Evolutionary conservation across 108 stramenopile species (phyloP), one percentile per base, ranked within the genome.

Genomic region (Thalassiosira profunda): DNA sequence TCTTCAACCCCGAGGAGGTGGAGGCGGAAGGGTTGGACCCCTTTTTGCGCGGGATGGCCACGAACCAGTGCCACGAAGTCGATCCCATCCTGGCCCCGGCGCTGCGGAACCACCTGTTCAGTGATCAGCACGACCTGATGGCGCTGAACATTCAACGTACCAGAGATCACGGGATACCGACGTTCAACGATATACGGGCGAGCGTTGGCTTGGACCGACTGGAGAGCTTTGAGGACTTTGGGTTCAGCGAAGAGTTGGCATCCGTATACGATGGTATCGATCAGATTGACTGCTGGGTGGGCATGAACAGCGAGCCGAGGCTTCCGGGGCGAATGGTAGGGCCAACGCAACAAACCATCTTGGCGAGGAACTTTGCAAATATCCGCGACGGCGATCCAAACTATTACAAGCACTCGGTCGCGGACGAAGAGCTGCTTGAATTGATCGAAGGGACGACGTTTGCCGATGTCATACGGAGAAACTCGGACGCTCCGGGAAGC

Each of bases 141-240:
- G 15, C 64, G 11, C 7, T 74, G 3, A 67, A 74, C 31, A 66
- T 74, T 30, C 26, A 66, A 25, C 17, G 72, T 12, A 65, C 57
- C 31, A 37, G 72, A 42, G 72, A 74, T 74, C 64, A 74, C 35
- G 72, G 72, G 2, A 67, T 74, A 49, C 72, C 72, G 20, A 41
- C 65, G 15, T 74, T 71, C 51, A 71, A 71, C 25, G 38, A 58
- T 4, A 71, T 71, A 35, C 35, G 70, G 24, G 70, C 25, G 54
- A 61, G 58, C 36, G 51, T 71, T 42, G 70, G 70, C 5, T 61
- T 59, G 24, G 29, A 58, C 5, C 60, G 44, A 61, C 49, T 71
- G 14, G 59, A 30, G 7, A 70, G 20, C 31, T 71, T 71, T 41
- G 59, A 61, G 23, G 70, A 71, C 48, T 71, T 71, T 34, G 52